Base-by-base conservation (phyloP, 2,329 filamentous ascomycete species). In the Chrysoporthe austroafricana region DNA sequence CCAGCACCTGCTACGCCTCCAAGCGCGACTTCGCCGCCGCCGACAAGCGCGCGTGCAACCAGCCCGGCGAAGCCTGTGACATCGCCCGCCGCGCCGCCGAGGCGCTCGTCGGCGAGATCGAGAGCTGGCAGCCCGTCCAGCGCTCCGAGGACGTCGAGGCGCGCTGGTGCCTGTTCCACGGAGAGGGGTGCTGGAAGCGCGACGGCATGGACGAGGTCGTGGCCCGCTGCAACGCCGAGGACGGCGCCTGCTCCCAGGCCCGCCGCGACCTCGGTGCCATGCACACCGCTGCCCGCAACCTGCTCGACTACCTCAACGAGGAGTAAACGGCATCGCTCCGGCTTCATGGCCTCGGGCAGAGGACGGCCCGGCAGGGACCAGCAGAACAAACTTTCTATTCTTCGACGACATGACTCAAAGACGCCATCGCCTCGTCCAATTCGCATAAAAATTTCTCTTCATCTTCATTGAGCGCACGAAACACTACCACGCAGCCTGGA, bases 21-120 rank as follows among this genome's bases (percentile, higher is more conserved):
- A 70, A 71, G 66, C 67, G 68, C 54, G 70, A 66, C 59, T 62
- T 62, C 44, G 46, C 60, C 62, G 72, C 72, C 36, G 71, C 69
- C 56, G 71, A 73, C 64, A 74, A 74, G 56, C 73, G 74, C 5
- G 77, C 76, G 71, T 83, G 82, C 73, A 71, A 77, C 70, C 73
- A 76, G 48, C 75, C 75, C 42, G 81, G 82, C 44, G 75, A 79
- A 67, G 72, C 75, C n/a, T 84, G 82, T 77, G 76, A 74, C 73
- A 80, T 80, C 71, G 75, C 75, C 65, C 81, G 79, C 73, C 77
- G 78, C 66, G 78, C 76, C 21, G 78, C 78, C 58, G 77, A 78
- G 62, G 77, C 77, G 14, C 73, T 80, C 39, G 74, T 80, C 43
- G 70, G 75, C 18, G 76, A 76, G 67, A 69, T 77, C 36, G 69